Evolutionary conservation across 176 grass and related monocot species (phyloP).

Genomic region (Calamus simplicifolius): DNA sequence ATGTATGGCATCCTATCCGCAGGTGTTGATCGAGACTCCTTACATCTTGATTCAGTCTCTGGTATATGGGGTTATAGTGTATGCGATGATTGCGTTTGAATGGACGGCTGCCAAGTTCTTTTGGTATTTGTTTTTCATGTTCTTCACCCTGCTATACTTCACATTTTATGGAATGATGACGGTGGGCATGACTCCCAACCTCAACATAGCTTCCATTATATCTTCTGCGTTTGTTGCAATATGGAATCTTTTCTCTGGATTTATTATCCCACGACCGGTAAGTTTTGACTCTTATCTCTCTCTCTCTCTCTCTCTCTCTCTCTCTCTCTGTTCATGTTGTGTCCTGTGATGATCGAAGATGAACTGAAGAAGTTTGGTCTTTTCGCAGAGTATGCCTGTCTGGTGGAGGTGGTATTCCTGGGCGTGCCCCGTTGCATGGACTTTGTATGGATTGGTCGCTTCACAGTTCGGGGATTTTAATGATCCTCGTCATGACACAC

Average conservation of each 20-base stretch:
- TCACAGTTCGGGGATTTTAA: conserved; percentile 67
- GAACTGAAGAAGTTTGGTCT: background rate
- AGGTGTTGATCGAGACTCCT: conserved; percentile 75
- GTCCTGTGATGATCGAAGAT: no score
- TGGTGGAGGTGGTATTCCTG: conserved; percentile 92
- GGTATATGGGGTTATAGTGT: conserved; percentile 65
- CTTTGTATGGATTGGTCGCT: conserved; percentile 52
- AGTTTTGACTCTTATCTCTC: conserved; percentile 6
- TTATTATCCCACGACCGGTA: conserved; percentile 63
- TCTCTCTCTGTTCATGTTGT: no score
- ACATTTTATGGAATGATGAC: conserved; percentile 90
- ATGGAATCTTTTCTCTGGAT: conserved; percentile 86
- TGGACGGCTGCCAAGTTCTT: conserved; percentile 81
- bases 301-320: background rate
- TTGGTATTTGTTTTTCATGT: conserved; percentile 87
- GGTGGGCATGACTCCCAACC: conserved; percentile 65
- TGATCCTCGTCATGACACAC: no score
- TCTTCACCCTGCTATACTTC: conserved; percentile 76
- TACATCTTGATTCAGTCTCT: conserved; percentile 57
- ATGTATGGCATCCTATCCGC: conserved; percentile 12
- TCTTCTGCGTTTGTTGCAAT: conserved; percentile 42
- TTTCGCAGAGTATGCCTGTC: conserved; percentile 48
- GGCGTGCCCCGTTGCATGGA: conserved; percentile 63
- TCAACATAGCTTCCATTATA: conserved; percentile 48
- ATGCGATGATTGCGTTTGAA: conserved; percentile 70